Evolutionary conservation across 495 filamentous ascomycete species (phyloP).

Genomic region (Tuber microsphaerosporum): DNA sequence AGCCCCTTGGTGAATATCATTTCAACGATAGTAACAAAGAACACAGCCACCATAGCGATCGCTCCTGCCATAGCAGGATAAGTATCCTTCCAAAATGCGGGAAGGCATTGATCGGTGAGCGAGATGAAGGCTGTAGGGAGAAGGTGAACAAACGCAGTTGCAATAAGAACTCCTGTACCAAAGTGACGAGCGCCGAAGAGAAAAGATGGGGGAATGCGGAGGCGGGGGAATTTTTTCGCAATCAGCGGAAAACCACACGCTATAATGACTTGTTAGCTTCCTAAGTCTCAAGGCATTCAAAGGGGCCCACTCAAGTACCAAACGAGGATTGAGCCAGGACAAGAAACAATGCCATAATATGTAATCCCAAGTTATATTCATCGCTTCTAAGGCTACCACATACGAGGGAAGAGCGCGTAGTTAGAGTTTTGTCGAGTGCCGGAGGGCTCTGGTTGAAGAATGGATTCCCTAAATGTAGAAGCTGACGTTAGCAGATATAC

Average conservation of each 20-base stretch:
- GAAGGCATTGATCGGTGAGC: slow-evolving; percentile 72
- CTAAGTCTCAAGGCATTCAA: neutral
- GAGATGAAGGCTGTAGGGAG: slow-evolving; percentile 78
- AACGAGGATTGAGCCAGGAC: slow-evolving; percentile 66
- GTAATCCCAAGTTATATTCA: slow-evolving; percentile 46
- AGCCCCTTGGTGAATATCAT: slow-evolving; percentile 59
- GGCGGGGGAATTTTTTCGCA: slow-evolving; percentile 46
- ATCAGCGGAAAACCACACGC: slow-evolving; percentile 57
- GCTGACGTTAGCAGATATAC: slow-evolving; percentile 8
- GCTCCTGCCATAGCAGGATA: slow-evolving; percentile 72
- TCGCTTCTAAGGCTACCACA: slow-evolving; percentile 33
- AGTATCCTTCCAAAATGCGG: slow-evolving; percentile 60
- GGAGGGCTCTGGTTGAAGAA: slow-evolving; percentile 37
- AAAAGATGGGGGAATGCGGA: slow-evolving; percentile 46
- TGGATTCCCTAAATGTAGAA: slow-evolving; percentile 27
- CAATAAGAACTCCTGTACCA: slow-evolving; percentile 76
- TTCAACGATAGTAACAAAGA: slow-evolving; percentile 67
- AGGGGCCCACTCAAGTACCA: slow-evolving; percentile 47
- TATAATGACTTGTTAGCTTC: slow-evolving; percentile 30
- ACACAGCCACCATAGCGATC: slow-evolving; percentile 68
- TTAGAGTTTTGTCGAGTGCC: slow-evolving; percentile 34
- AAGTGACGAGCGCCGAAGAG: slow-evolving; percentile 76
- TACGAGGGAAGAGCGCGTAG: slow-evolving; percentile 32
- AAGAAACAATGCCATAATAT: slow-evolving; percentile 70
- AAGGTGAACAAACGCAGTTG: slow-evolving; percentile 78